Evolutionary conservation across 176 grass and related monocot genomes (phyloP).

Genomic region (Carex myosuroides): DNA sequence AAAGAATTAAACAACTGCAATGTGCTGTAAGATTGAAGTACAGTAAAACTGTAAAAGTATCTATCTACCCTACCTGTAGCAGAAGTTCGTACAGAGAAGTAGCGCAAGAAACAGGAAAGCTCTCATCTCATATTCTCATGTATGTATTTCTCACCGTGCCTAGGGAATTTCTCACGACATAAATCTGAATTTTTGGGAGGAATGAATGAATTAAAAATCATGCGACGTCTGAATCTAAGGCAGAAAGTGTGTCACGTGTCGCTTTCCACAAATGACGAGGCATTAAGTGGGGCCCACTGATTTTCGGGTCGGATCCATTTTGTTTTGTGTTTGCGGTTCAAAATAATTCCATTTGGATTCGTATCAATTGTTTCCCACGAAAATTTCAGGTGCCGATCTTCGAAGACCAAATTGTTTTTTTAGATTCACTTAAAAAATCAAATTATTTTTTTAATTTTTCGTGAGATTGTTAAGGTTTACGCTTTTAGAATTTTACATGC

Average conservation of each 20-base stretch:
- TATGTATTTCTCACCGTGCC: too few relatives aligned
- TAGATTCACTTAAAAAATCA: too few relatives aligned
- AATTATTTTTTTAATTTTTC: too few relatives aligned
- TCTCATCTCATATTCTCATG: neutral
- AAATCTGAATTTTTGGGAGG: neutral
- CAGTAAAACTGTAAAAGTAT: neutral
- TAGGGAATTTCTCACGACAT: neutral
- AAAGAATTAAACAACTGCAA: neutral
- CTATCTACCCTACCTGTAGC: neutral
- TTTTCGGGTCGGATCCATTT: neutral
- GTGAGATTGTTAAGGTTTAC: too few relatives aligned
- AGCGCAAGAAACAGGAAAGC: constrained; percentile 6
- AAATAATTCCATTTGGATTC: too few relatives aligned
- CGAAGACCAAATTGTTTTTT: too few relatives aligned
- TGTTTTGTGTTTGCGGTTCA: neutral
- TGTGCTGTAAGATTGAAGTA: neutral
- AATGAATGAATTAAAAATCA: neutral
- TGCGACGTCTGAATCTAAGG: neutral
- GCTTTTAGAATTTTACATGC: too few relatives aligned
- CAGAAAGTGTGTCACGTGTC: neutral
- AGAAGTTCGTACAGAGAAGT: constrained; percentile 6
- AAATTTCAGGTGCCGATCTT: too few relatives aligned
- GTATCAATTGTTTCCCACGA: too few relatives aligned
- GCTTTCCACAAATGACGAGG: neutral
- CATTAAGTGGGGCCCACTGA: neutral